Evolutionary conservation across 305 asterid species (phyloP).

Genomic region (Withania somnifera): DNA sequence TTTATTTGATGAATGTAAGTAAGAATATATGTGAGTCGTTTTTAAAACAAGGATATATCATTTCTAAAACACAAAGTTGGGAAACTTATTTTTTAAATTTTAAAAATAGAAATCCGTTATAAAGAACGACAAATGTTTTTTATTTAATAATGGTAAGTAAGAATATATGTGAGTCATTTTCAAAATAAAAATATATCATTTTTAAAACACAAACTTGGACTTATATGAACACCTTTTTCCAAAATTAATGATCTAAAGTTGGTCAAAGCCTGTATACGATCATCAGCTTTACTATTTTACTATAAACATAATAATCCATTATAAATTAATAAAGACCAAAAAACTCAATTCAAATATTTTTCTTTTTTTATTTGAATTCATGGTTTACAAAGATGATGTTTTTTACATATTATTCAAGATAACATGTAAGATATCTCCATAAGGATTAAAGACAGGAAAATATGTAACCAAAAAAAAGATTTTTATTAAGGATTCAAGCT

Average conservation of each 20-base stretch:
- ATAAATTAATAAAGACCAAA: not conserved
- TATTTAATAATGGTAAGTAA: no score
- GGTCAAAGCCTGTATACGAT: not conserved
- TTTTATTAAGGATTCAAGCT: not conserved
- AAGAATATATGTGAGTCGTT: no score
- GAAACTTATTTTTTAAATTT: no score
- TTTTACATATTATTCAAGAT: conserved; percentile 1
- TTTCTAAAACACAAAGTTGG: no score
- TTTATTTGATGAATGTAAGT: no score
- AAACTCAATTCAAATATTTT: not conserved
- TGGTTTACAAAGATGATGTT: not conserved
- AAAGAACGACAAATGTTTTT: no score
- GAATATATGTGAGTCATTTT: no score
- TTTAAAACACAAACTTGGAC: no score
- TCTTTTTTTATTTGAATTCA: not conserved
- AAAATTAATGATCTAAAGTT: not conserved
- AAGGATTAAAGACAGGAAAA: not conserved
- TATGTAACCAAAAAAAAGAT: not conserved
- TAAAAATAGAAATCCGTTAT: no score
- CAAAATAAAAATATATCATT: no score
- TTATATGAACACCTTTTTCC: no score
- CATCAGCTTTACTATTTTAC: not conserved
- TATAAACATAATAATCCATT: not conserved
- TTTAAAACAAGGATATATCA: no score
- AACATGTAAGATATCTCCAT: not conserved